Conservation (phyloP, 441 rosid genomes). For the Arabidopsis hybrid region DNA sequence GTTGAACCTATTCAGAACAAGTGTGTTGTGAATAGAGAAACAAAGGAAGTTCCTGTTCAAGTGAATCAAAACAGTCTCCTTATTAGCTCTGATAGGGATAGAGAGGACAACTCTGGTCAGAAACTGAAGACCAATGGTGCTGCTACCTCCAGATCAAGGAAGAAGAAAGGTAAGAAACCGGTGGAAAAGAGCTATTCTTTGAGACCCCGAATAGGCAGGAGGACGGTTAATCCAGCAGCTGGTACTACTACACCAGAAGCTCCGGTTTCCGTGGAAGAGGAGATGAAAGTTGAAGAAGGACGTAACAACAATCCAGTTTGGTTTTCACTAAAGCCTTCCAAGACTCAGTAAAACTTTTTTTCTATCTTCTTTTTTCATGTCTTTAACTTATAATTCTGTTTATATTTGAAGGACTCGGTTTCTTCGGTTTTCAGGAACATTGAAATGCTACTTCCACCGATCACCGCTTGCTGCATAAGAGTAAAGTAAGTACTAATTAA, state of each 20-base stretch:
- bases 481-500: conserved; percentile 14
- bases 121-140: neutral
- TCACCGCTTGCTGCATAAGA: neutral
- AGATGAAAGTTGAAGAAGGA: neutral
- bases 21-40: neutral
- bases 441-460: neutral
- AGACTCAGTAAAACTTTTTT: neutral
- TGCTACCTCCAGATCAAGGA: neutral
- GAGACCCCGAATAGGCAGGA: neutral
- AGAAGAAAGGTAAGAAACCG: neutral
- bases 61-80: neutral
- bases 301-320: conserved; percentile 12
- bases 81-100: conserved; percentile 1
- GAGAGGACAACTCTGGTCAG: conserved; percentile 20
- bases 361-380: conserved; percentile 17
- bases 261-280: neutral
- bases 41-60: neutral
- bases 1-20: neutral
- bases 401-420: conserved; percentile 7
- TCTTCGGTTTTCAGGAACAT: conserved; percentile 18
- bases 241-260: conserved; percentile 6
- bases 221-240: neutral
- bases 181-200: neutral
- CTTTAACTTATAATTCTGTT: neutral
- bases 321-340: conserved; percentile 23